A percentile compares a stretch with the other conserved stretches of the same genome.
phyloP scores from a whole-genome alignment of 2,329 filamentous ascomycete genomes.

The Claviceps africana region DNA sequence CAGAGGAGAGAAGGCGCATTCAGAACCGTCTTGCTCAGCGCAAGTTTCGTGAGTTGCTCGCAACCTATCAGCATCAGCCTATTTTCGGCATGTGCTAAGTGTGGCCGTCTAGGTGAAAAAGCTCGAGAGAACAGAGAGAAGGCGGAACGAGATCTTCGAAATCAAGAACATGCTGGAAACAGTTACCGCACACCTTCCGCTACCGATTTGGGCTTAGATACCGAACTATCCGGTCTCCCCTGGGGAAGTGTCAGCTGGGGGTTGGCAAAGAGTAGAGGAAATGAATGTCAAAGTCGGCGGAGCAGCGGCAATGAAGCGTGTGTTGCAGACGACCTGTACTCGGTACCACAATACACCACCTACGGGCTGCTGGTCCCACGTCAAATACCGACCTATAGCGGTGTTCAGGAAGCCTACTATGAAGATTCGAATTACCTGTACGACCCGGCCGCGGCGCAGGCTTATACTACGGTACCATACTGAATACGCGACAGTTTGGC shows the following conservation, averaged over 20 bases:
- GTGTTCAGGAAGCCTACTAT: slow-evolving; percentile 20
- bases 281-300: slow-evolving; percentile 32
- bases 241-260: slow-evolving; percentile 58
- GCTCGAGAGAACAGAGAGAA: slow-evolving; percentile 53
- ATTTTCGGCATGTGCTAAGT: slow-evolving; percentile 4
- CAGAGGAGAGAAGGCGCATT: slow-evolving; percentile 56
- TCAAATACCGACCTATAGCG: slow-evolving; percentile 20
- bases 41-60: slow-evolving; percentile 49
- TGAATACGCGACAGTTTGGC: not conserved
- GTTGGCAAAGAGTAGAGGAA: slow-evolving; percentile 35
- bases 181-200: slow-evolving; percentile 49
- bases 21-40: slow-evolving; percentile 65
- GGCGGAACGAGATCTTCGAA: slow-evolving; percentile 46
- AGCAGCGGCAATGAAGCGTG: slow-evolving; percentile 26
- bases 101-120: slow-evolving; percentile 45
- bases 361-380: slow-evolving; percentile 10
- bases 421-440: slow-evolving; percentile 18
- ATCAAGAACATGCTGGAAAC: slow-evolving; percentile 48
- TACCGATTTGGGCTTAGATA: slow-evolving; percentile 36
- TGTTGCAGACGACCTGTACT: slow-evolving; percentile 20
- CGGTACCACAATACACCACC: slow-evolving; percentile 13
- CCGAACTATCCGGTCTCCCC: slow-evolving; percentile 49
- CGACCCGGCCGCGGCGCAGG: slow-evolving; percentile 5
- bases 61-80: no score
- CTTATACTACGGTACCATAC: not conserved